These are phyloP conservation scores for Oehlia diaphana DNA, from an alignment of 192 early-diverging fungal species.

Conservation along the genomic window DNA sequence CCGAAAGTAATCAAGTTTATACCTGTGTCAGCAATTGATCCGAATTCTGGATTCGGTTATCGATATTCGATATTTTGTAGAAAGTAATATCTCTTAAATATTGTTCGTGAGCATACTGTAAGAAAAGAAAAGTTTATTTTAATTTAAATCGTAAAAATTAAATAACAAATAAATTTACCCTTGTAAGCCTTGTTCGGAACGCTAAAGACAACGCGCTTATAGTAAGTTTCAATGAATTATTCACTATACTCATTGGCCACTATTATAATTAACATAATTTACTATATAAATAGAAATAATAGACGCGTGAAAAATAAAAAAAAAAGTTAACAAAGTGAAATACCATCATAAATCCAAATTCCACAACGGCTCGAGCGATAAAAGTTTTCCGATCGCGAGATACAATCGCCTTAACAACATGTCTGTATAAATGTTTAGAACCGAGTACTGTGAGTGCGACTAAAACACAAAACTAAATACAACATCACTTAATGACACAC, in stretches of 20 bases:
- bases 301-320: background rate
- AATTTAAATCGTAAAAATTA: background rate
- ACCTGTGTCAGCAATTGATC: conserved; percentile 67
- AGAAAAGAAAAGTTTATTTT: background rate
- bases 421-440: conserved; percentile 42
- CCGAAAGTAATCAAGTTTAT: background rate
- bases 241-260: conserved; percentile 67
- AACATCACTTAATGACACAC: conserved; percentile 20
- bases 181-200: conserved; percentile 60
- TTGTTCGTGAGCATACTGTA: conserved; percentile 60
- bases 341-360: conserved; percentile 70
- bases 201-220: conserved; percentile 56
- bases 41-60: conserved; percentile 73
- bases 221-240: conserved; percentile 61
- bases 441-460: background rate
- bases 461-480: too few species aligned
- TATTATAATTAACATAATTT: conserved; percentile 21
- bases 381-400: conserved; percentile 63
- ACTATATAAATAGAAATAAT: background rate
- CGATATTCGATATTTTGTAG: conserved; percentile 81
- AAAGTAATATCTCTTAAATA: conserved; percentile 77
- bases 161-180: conserved; percentile 31
- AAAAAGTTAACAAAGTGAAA: conserved; percentile 4
- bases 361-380: conserved; percentile 58
- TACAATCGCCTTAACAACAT: conserved; percentile 76